phyloP scores from a whole-genome alignment of 345 rosid species.

The Hirschfeldia incana region DNA sequence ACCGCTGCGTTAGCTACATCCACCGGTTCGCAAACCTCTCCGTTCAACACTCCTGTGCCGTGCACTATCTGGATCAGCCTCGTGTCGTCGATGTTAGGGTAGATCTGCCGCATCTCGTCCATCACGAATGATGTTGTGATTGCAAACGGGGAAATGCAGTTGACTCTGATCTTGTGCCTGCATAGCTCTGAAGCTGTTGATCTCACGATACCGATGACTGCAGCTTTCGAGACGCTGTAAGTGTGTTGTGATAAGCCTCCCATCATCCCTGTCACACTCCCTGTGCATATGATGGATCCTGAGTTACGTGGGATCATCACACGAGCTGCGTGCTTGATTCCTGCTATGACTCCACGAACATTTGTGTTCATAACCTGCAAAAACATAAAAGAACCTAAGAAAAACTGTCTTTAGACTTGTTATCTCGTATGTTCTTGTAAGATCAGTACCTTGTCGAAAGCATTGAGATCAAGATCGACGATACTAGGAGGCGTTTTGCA shows the following conservation, averaged over 20 bases:
- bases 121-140: slow-evolving; percentile 64
- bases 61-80: slow-evolving; percentile 46
- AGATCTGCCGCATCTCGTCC: slow-evolving; percentile 54
- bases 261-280: slow-evolving; percentile 65
- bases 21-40: slow-evolving; percentile 61
- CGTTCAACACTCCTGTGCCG: slow-evolving; percentile 47
- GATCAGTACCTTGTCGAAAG: slow-evolving; percentile 48
- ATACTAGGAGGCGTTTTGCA: slow-evolving; percentile 63
- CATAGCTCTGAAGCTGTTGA: slow-evolving; percentile 72
- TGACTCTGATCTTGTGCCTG: slow-evolving; percentile 63
- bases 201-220: slow-evolving; percentile 61
- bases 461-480: slow-evolving; percentile 63
- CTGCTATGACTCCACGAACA: slow-evolving; percentile 67
- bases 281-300: slow-evolving; percentile 76
- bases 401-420: not conserved
- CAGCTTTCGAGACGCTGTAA: slow-evolving; percentile 58
- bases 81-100: slow-evolving; percentile 42
- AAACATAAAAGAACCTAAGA: not conserved
- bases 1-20: slow-evolving; percentile 88
- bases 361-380: slow-evolving; percentile 58
- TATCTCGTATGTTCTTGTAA: not conserved
- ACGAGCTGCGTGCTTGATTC: slow-evolving; percentile 77
- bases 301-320: slow-evolving; percentile 70
- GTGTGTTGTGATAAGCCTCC: slow-evolving; percentile 79
- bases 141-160: slow-evolving; percentile 79